These are phyloP conservation scores for Begonia masoniana DNA, from an alignment of 306 rosid species.

Conservation along the genomic window DNA sequence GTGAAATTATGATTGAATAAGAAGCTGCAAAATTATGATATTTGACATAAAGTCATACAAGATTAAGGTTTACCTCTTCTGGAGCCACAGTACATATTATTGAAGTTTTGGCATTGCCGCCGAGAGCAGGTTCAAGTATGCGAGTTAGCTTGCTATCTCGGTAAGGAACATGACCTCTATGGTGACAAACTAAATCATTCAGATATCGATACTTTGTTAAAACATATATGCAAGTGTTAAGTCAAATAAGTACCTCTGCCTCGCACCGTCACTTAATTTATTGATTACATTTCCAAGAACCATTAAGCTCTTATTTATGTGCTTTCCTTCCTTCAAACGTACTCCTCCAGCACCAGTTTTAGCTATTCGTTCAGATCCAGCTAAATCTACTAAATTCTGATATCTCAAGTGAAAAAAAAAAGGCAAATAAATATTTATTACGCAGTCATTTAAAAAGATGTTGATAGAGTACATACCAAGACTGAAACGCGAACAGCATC, in stretches of 20 bases:
- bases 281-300: constrained; percentile 87
- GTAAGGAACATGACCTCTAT: constrained; percentile 87
- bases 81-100: constrained; percentile 92
- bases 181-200: constrained; percentile 1
- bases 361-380: constrained; percentile 96
- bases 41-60: constrained; percentile 1
- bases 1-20: not conserved
- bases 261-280: constrained; percentile 82
- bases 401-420: not conserved
- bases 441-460: not conserved
- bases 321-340: constrained; percentile 91
- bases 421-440: not conserved
- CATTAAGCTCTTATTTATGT: constrained; percentile 95
- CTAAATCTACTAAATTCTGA: constrained; percentile 88
- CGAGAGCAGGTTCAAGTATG: constrained; percentile 98
- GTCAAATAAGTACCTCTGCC: constrained; percentile 44
- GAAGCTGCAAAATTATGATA: not conserved
- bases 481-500: constrained; percentile 89
- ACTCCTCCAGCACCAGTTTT: constrained; percentile 95
- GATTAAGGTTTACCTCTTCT: constrained; percentile 54
- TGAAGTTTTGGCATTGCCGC: constrained; percentile 97
- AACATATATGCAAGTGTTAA: not conserved
- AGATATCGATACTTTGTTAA: not conserved
- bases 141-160: constrained; percentile 98
- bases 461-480: constrained; percentile 47